phyloP scores from a whole-genome alignment of 768 basidiomycete species.

The Amyloporia xantha region DNA sequence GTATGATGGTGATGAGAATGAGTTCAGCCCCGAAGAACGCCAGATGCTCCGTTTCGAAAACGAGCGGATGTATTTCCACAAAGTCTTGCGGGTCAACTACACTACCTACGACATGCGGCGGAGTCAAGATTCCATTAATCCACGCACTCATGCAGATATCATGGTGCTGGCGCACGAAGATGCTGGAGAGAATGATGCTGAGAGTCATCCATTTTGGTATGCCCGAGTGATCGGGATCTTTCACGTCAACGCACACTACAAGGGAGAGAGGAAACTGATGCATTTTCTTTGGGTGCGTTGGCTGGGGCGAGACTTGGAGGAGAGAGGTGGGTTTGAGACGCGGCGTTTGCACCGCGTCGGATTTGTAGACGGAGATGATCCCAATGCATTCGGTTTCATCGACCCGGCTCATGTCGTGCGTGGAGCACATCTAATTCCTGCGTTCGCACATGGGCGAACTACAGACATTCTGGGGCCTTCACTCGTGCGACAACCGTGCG shows the following conservation, averaged over 20 bases:
- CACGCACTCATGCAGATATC: conserved; percentile 28
- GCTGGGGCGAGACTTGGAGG: conserved; percentile 26
- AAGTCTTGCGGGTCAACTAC: conserved; percentile 30
- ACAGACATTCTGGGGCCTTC: conserved; percentile 8
- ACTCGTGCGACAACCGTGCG: conserved; percentile 4
- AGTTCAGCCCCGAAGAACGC: conserved; percentile 17
- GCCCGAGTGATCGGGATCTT: conserved; percentile 22
- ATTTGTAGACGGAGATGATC: conserved; percentile 28
- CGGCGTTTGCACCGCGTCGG: conserved; percentile 30
- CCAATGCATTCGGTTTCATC: conserved; percentile 37
- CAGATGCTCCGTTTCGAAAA: conserved; percentile 10
- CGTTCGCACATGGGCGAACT: conserved; percentile 24
- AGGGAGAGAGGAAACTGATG: conserved; percentile 9
- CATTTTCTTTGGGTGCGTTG: conserved; percentile 36
- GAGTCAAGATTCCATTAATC: conserved; percentile 36
- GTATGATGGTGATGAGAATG: conserved; percentile 23
- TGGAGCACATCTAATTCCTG: conserved; percentile 37
- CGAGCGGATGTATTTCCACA: conserved; percentile 26
- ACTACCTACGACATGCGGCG: conserved; percentile 38
- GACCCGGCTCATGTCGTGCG: conserved; percentile 36
- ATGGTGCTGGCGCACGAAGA: conserved; percentile 16
- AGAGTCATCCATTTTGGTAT: conserved; percentile 23
- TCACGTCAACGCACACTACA: conserved; percentile 21
- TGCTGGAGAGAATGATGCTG: not conserved
- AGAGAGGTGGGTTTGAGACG: conserved; percentile 18